These are phyloP conservation scores for Paraconiothyrium sp. DNA, from an alignment of 2,329 filamentous ascomycete genomes.

Conservation along the genomic window DNA sequence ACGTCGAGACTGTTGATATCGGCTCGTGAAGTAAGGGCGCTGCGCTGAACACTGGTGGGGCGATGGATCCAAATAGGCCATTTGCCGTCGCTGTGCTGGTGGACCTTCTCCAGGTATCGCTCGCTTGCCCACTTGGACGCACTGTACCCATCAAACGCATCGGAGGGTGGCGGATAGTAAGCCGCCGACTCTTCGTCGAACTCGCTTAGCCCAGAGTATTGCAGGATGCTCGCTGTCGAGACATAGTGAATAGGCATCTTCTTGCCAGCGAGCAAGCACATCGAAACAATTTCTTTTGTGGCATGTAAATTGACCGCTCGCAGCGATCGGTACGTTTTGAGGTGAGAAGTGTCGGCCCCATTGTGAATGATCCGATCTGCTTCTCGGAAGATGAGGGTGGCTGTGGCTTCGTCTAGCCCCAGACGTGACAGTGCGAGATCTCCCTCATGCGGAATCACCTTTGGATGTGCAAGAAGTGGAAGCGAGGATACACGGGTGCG, in stretches of 20 bases:
- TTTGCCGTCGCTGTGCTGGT: no score
- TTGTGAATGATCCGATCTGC: constrained; percentile 25
- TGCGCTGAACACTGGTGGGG: no score
- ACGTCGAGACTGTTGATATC: no score
- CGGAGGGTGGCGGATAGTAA: no score
- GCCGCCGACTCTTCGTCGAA: no score
- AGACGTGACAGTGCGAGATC: constrained; percentile 16
- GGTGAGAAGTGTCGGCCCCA: constrained; percentile 14
- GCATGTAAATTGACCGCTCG: constrained; percentile 15
- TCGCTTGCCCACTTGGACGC: no score
- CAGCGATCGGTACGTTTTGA: constrained; percentile 18
- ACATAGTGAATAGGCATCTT: constrained; percentile 23
- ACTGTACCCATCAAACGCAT: no score
- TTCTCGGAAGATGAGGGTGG: neutral
- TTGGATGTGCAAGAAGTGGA: no score
- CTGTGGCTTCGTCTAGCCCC: constrained; percentile 8
- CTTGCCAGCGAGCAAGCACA: constrained; percentile 1
- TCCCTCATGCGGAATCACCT: constrained; percentile 5
- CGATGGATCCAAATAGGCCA: no score
- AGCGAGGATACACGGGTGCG: no score
- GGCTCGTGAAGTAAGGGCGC: no score
- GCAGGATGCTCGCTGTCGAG: constrained; percentile 7
- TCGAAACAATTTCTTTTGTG: constrained; percentile 4
- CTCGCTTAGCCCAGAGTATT: no score
- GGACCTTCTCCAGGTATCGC: neutral